A percentile compares a stretch with the other conserved stretches of the same genome.
phyloP scores from a whole-genome alignment of 176 grass and related monocot genomes.

The Bonia amplexicaulis region DNA sequence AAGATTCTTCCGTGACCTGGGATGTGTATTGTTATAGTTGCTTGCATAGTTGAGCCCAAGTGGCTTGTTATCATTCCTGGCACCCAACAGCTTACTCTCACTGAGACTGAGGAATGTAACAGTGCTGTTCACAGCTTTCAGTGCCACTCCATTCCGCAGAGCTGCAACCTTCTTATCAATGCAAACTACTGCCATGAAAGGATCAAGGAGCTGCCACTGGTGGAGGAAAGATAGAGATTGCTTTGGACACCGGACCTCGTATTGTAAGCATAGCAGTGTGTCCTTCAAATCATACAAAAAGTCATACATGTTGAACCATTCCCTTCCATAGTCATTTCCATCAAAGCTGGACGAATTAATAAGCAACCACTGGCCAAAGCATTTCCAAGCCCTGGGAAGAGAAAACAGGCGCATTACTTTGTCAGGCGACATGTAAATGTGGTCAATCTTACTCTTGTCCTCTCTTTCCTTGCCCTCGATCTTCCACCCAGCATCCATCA shows the following conservation, averaged over 20 bases:
- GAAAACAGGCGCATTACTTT: conserved; percentile 34
- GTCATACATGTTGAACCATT: conserved; percentile 48
- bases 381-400: conserved; percentile 76
- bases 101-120: conserved; percentile 23
- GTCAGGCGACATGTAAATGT: conserved; percentile 34
- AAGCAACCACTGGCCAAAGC: conserved; percentile 60
- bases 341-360: conserved; percentile 6
- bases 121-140: conserved; percentile 66
- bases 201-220: conserved; percentile 67
- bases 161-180: conserved; percentile 50
- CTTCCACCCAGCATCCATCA: conserved; percentile 72
- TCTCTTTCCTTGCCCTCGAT: conserved; percentile 35
- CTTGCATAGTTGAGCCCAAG: conserved; percentile 6
- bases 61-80: conserved; percentile 14
- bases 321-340: conserved; percentile 42
- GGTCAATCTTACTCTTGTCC: conserved; percentile 40
- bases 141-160: conserved; percentile 39
- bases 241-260: conserved; percentile 31
- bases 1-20: conserved; percentile 39
- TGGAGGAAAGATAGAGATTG: conserved; percentile 47
- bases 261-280: conserved; percentile 42
- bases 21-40: background rate
- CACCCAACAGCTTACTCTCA: conserved; percentile 20
- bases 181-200: conserved; percentile 71
- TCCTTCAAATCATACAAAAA: conserved; percentile 70